Evolutionary conservation across 2,329 filamentous ascomycete species (phyloP).

Genomic region (Sporothrix euskadiensis): DNA sequence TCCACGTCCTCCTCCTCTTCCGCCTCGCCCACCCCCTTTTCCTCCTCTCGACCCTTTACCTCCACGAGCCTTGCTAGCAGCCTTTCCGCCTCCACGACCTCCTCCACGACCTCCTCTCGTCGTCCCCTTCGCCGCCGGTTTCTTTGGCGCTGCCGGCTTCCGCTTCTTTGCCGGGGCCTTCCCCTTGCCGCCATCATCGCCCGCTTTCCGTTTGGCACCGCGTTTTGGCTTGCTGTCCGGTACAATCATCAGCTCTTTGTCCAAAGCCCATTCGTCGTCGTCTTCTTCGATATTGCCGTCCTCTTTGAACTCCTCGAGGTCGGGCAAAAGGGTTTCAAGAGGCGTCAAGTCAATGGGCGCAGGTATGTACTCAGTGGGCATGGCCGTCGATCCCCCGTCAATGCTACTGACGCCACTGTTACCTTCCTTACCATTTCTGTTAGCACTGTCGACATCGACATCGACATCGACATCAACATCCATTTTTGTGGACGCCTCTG

Average conservation of each 20-base stretch:
- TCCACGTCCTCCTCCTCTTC: not conserved
- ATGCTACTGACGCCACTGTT: not conserved
- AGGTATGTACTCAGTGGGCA: constrained; percentile 20
- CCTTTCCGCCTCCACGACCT: not conserved
- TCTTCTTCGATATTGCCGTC: not conserved
- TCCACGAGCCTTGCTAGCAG: not conserved
- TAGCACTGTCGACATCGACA: no score
- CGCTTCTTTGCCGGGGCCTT: not conserved
- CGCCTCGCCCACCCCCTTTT: not conserved
- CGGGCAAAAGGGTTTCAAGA: constrained; percentile 5
- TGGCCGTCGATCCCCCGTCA: not conserved
- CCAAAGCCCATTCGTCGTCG: not conserved
- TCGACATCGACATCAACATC: not conserved
- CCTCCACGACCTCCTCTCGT: not conserved
- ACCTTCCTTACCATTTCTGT: no score
- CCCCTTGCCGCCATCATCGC: not conserved
- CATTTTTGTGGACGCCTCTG: not conserved
- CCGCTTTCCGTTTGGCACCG: not conserved
- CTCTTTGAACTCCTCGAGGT: not conserved
- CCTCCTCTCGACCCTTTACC: not conserved
- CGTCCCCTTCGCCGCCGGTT: not conserved
- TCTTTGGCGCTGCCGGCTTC: not conserved
- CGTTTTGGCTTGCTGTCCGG: not conserved
- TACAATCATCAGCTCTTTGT: not conserved
- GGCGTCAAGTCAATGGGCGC: not conserved